phyloP scores from a whole-genome alignment of 768 basidiomycete genomes.

The Rhodosporidiobolus sp. region DNA sequence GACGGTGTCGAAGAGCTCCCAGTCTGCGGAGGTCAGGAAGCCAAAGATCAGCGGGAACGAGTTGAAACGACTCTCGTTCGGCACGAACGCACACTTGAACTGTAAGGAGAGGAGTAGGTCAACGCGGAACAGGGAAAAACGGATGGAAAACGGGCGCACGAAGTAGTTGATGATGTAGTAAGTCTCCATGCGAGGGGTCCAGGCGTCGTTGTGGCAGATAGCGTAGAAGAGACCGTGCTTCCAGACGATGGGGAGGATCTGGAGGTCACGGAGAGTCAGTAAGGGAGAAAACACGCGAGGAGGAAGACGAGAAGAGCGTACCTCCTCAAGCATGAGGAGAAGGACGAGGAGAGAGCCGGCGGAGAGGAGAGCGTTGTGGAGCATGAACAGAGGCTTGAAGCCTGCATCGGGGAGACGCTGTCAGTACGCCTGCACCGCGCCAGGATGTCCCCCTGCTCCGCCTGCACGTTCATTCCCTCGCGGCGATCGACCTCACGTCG shows the following conservation, averaged over 20 bases:
- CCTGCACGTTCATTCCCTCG: neutral
- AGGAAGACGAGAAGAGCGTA: slow-evolving; percentile 46
- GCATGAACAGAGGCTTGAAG: slow-evolving; percentile 49
- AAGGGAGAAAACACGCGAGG: neutral
- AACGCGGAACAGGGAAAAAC: neutral
- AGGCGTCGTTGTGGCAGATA: slow-evolving; percentile 72
- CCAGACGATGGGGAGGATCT: slow-evolving; percentile 65
- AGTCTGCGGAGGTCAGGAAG: slow-evolving; percentile 49
- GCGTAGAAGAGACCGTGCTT: slow-evolving; percentile 69
- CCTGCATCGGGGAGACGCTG: slow-evolving; percentile 33
- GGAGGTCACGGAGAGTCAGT: neutral
- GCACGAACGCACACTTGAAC: neutral
- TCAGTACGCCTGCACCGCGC: neutral
- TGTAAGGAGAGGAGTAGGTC: neutral
- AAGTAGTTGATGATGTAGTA: slow-evolving; percentile 99
- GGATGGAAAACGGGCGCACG: slow-evolving; percentile 54
- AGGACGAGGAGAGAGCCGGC: slow-evolving; percentile 79
- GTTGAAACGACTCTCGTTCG: neutral
- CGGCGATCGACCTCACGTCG: too few species aligned
- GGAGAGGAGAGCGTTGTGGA: slow-evolving; percentile 85
- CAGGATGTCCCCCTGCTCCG: too few species aligned
- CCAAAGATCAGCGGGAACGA: neutral
- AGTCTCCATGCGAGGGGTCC: slow-evolving; percentile 80
- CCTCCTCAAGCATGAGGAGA: slow-evolving; percentile 85
- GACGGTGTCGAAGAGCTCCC: slow-evolving; percentile 92